Evolutionary conservation across 1,284 basidiomycete species (phyloP), one percentile per base, ranked within the genome.

Genomic region (Sanghuangporus weigelae): DNA sequence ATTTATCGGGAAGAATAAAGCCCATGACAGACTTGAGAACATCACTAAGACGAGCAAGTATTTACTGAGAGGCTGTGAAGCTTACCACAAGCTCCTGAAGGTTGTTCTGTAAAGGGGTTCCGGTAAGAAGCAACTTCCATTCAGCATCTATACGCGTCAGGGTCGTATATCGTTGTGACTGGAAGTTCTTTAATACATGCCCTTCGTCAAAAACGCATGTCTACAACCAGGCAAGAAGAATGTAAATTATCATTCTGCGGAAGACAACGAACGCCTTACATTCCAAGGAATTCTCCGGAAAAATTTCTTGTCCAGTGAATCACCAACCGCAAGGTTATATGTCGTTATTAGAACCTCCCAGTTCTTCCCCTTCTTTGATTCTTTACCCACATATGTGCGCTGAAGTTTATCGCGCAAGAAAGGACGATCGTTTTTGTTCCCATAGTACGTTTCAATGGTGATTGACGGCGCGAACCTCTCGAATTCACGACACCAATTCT

Each of bases 401-500:
- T 83, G 69, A 53, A 91, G 80, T 31, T 86, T 89, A 71, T 90
- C 82, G 12, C 96, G 85, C 42, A 97, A 80, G 62, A 79, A 78
- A 3, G 84, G 79, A n/a, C 97, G 87, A 59, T 98, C 95, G 26
- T 89, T 87, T 77, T 98, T 96, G 40, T 86, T 84, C 7, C 94
- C 97, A 70, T 98, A 99, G 74, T 99, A 99, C 14, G 93, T 92
- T 72, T 92, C 86, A 11, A 98, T 86, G n/a, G 84, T 80, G 73
- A 99, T 89, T 4, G 81, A 81, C 0, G 95, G 95, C 1, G 92
- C 93, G 71, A 99, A 99, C 51, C 87, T 87, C 44, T 87, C 84
- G 72, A 99, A 98, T 75, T 99, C 97, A 67, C 97, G 86, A 73
- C 92, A 91, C 97, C 97, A 99, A 72, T 99, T 99, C 75, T 99